Evolutionary conservation across 2,329 filamentous ascomycete species (phyloP).

Genomic region (Fusarium keratoplasticum): DNA sequence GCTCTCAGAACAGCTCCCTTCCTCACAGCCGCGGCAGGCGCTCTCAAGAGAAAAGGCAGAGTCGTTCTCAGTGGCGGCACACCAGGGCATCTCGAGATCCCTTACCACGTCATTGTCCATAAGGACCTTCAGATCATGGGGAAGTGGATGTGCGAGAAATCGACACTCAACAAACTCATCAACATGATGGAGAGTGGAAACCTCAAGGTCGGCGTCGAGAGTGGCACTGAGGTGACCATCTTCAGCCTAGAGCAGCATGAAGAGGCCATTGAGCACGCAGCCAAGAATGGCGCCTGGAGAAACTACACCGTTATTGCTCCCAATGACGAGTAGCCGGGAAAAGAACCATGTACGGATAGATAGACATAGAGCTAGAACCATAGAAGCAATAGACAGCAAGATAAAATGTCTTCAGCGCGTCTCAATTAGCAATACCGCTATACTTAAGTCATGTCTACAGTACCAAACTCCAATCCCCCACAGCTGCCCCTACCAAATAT

Average conservation of each 20-base stretch:
- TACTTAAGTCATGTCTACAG: neutral
- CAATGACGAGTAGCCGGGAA: neutral
- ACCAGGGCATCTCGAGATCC: neutral
- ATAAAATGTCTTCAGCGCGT: neutral
- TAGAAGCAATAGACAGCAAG: neutral
- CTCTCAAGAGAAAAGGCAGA: conserved; percentile 4
- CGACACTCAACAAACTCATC: conserved; percentile 1
- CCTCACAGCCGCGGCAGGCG: conserved; percentile 1
- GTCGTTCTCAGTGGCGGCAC: conserved; percentile 8
- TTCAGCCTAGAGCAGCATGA: conserved; percentile 4
- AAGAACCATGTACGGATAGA: neutral
- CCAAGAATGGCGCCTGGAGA: neutral
- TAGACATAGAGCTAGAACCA: neutral
- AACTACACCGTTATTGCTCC: conserved; percentile 7
- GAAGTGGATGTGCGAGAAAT: conserved; percentile 11
- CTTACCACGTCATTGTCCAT: conserved; percentile 3
- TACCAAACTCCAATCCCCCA: neutral
- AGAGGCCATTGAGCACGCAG: conserved; percentile 4
- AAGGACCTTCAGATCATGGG: conserved; percentile 15
- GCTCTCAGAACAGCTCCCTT: neutral
- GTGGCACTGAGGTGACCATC: neutral
- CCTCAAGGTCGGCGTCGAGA: conserved; percentile 2
- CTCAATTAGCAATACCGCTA: neutral
- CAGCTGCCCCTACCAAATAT: neutral
- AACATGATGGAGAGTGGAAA: conserved; percentile 8